A percentile compares a stretch with the other conserved stretches of the same genome.
Conservation (phyloP, 1,284 basidiomycete species). For the Fistulinella cinereoalba region DNA sequence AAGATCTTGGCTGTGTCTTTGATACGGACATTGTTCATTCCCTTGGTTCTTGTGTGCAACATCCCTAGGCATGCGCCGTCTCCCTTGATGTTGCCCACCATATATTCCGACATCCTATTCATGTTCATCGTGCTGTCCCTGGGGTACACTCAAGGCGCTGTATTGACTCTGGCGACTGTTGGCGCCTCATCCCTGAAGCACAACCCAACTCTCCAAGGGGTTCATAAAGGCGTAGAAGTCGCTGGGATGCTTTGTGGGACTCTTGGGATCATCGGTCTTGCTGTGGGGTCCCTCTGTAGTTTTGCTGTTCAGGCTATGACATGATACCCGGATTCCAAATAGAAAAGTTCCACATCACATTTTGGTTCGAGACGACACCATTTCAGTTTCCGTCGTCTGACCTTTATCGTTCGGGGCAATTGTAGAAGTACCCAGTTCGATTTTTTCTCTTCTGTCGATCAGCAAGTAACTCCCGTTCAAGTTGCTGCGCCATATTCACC, state of each 20-base stretch:
- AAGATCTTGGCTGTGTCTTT: slow-evolving; percentile 63
- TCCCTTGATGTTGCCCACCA: slow-evolving; percentile 40
- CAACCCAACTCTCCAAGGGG: background rate
- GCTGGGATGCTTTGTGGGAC: background rate
- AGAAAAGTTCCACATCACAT: no score
- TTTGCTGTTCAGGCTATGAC: background rate
- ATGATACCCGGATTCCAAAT: background rate
- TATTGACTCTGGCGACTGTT: slow-evolving; percentile 55
- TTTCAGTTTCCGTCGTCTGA: no score
- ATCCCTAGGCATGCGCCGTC: slow-evolving; percentile 44
- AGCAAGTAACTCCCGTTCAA: no score
- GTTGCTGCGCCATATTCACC: no score
- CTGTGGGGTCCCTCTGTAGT: background rate
- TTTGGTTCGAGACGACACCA: no score
- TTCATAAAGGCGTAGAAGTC: background rate
- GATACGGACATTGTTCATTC: slow-evolving; percentile 73
- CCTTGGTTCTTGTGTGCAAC: slow-evolving; percentile 83
- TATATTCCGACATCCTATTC: slow-evolving; percentile 72
- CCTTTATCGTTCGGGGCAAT: no score
- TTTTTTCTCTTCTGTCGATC: no score
- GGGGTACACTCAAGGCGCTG: slow-evolving; percentile 72
- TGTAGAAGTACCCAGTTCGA: no score
- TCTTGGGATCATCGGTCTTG: background rate
- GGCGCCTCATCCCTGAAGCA: background rate
- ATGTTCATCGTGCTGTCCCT: slow-evolving; percentile 69